phyloP scores from a whole-genome alignment of 192 early-diverging fungal genomes.

The Bifiguratus adelaidae region DNA sequence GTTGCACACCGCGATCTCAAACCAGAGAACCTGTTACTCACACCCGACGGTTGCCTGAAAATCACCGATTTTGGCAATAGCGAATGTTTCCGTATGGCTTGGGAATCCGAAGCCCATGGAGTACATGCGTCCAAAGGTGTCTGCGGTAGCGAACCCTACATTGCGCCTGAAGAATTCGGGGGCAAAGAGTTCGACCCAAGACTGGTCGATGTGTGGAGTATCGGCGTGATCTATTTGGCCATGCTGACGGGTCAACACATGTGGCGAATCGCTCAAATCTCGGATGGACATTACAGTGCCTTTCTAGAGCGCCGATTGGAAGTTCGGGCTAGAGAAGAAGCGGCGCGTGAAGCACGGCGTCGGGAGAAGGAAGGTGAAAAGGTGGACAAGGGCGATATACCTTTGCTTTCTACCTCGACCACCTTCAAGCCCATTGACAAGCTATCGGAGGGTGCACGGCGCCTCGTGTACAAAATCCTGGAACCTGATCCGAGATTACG shows the following conservation, averaged over 20 bases:
- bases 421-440: neutral
- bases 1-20: constrained; percentile 80
- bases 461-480: neutral
- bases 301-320: constrained; percentile 14
- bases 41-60: constrained; percentile 52
- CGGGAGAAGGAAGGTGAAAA: neutral
- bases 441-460: neutral
- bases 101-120: constrained; percentile 29
- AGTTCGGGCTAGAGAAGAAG: constrained; percentile 16
- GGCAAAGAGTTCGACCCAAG: constrained; percentile 61
- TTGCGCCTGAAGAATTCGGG: constrained; percentile 72
- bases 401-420: neutral
- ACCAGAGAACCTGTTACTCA: constrained; percentile 76
- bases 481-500: neutral
- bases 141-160: constrained; percentile 76
- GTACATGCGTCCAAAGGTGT: constrained; percentile 50
- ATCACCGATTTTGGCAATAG: constrained; percentile 83
- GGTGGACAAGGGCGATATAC: neutral
- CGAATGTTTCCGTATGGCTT: constrained; percentile 68
- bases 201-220: constrained; percentile 35
- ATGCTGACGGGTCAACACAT: constrained; percentile 17
- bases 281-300: constrained; percentile 14
- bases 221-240: constrained; percentile 21
- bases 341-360: constrained; percentile 1
- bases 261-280: constrained; percentile 16